Evolutionary conservation across 106 monocot genomes (phyloP), one percentile per base, ranked within the genome.

Genomic region (Iris macrosiphon): DNA sequence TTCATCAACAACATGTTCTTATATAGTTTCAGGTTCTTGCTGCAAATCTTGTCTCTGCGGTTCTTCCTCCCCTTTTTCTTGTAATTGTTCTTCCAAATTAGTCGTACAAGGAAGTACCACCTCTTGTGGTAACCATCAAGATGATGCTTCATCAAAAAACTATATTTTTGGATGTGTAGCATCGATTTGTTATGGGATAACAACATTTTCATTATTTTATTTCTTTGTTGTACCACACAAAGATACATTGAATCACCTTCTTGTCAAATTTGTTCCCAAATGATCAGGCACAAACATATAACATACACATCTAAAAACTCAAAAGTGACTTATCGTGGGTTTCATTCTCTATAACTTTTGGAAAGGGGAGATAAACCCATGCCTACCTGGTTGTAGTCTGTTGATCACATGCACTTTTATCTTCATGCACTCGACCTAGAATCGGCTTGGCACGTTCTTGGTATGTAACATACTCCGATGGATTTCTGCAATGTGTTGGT

Each of bases 121-220:
- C 4, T 32, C 16, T 24, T 49, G 20, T 23, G 31, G 22, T 3
- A 35, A 35, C 50, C 38, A 63, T 24, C 49, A 63, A 37, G 20
- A 53, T 4, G 42, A 54, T 10, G 40, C 20, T 53, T 42, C 41
- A 51, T 64, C 0, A n/a, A 5, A 52, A 52, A 3, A 64, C 23
- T 18, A 63, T 14, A 50, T 63, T 49, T 26, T 21, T 1, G 7
- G 49, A 63, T 9, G 27, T 40, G n/a, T 50, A 51, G 18, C 23
- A 39, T 16, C 7, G 1, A 0, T 21, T 21, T 20, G 6, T 62
- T 31, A 3, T 24, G 8, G 34, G 46, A 19, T 34, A 6, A 51
- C 30, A 54, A 37, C 54, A 55, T 31, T 54, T 52, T 54, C 65
- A 65, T 26, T 10, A 16, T 29, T 65, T 65, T 15, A 34, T 32